A percentile compares a stretch with the other conserved stretches of the same genome.
phyloP scores from a whole-genome alignment of 495 filamentous ascomycete species.

The Aspergillus haitiensis region DNA sequence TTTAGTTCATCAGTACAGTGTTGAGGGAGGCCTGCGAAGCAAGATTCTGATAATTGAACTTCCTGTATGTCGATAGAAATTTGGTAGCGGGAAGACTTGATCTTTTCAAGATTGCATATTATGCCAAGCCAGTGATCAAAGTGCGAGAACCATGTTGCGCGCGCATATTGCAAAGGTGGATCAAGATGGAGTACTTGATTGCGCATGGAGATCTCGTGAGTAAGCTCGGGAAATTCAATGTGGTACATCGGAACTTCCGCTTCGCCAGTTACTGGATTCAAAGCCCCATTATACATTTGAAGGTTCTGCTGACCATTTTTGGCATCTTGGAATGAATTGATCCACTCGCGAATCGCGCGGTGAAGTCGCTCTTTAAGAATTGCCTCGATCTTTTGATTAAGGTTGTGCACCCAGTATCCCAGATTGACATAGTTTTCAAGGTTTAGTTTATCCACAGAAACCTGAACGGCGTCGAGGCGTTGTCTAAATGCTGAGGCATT shows the following conservation, averaged over 20 bases:
- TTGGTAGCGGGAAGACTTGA: slow-evolving; percentile 93
- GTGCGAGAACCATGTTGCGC: slow-evolving; percentile 90
- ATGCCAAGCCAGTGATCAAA: slow-evolving; percentile 90
- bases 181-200: slow-evolving; percentile 96
- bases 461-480: slow-evolving; percentile 81
- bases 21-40: slow-evolving; percentile 83
- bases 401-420: slow-evolving; percentile 76
- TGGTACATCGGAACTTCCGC: slow-evolving; percentile 55
- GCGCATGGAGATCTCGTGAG: slow-evolving; percentile 92
- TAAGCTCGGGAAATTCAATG: slow-evolving; percentile 54
- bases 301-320: slow-evolving; percentile 41
- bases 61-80: slow-evolving; percentile 70
- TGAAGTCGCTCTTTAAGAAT: slow-evolving; percentile 75
- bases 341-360: slow-evolving; percentile 81
- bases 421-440: slow-evolving; percentile 94
- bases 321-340: slow-evolving; percentile 70
- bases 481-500: slow-evolving; percentile 70
- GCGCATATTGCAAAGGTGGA: slow-evolving; percentile 85
- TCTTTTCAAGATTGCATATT: slow-evolving; percentile 85
- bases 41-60: slow-evolving; percentile 60
- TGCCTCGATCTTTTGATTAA: slow-evolving; percentile 79
- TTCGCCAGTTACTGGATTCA: slow-evolving; percentile 39
- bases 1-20: slow-evolving; percentile 74
- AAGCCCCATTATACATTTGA: slow-evolving; percentile 27
- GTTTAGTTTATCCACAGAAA: slow-evolving; percentile 89